Evolutionary conservation across 2,329 filamentous ascomycete species (phyloP), one percentile per base, ranked within the genome.

Genomic region (Colletotrichum noveboracense): DNA sequence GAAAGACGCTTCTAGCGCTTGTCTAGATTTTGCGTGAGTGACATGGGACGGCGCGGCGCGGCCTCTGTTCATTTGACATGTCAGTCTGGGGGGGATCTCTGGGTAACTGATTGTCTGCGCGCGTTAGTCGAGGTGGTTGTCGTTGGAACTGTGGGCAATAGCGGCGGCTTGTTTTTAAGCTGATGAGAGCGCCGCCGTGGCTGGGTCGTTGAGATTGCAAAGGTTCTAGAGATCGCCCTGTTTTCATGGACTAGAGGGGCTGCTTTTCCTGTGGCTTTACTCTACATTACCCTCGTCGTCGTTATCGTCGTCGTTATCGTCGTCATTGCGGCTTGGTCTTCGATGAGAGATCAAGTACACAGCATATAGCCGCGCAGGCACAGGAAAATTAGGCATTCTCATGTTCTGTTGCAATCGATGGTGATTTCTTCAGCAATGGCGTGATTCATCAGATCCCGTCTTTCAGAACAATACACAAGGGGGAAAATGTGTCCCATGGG

Each of bases 211-310:
- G n/a, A 52, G n/a, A 52, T 52, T 13, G 10, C 43, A 52, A 48
- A 48, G 4, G 18, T 48, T 48, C 9, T n/a, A 12, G 38, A n/a
- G 18, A 21, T 6, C 38, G 38, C 38, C 38, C 1, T 4, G 0
- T 48, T 48, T 48, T 48, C 38, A 0, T 43, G 38, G 0, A 0
- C 38, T 21, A 7, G 38, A 12, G 18, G 0, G 38, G 0, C 0
- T 48, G 7, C 18, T 12, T 43, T 43, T n/a, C 38, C 0, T 48
- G 9, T 21, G 38, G 9, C 3, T n/a, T 3, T 12, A 12, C 9
- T n/a, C 38, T 43, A 7, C 38, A 1, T 18, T 10, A 10, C 18
- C 18, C 9, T n/a, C 38, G 18, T 43, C 9, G 38, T 43, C 38
- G 36, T 9, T 38, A 6, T 43, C 36, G 38, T 43, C 16, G 38